phyloP scores from a whole-genome alignment of 2,329 filamentous ascomycete genomes.

The Pseudopyrenochaeta lycopersici region DNA sequence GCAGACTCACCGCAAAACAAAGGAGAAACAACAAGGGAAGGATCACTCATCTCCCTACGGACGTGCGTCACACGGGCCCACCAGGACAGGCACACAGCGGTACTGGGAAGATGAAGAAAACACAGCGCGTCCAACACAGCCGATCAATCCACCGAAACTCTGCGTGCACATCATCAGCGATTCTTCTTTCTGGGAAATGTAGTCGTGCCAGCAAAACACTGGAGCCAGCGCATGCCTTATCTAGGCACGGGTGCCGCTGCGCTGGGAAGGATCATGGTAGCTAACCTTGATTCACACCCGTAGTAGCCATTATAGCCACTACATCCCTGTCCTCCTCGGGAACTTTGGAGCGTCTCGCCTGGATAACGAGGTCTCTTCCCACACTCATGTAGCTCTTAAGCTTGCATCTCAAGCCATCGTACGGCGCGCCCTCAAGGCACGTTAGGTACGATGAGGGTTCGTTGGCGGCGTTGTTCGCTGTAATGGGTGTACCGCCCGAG shows the following conservation, averaged over 20 bases:
- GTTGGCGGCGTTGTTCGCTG: conserved; percentile 18
- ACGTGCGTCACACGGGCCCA: no score
- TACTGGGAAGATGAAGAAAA: no score
- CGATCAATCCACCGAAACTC: no score
- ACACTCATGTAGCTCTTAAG: conserved; percentile 20
- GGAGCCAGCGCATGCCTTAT: no score
- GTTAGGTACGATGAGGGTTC: conserved; percentile 23
- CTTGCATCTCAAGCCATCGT: conserved; percentile 24
- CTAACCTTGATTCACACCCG: no score
- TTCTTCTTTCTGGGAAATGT: no score
- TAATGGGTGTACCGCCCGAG: conserved; percentile 13
- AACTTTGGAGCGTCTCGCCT: neutral
- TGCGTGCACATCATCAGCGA: no score
- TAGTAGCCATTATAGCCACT: neutral
- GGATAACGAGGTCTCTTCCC: conserved; percentile 6
- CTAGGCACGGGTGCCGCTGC: no score
- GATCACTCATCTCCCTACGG: no score
- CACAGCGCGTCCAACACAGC: no score
- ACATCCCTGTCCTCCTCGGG: neutral
- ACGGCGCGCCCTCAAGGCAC: conserved; percentile 19
- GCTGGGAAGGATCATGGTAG: no score
- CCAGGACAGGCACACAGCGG: neutral
- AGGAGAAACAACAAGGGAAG: conserved; percentile 7
- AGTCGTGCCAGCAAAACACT: no score
- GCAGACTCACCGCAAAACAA: neutral